Base-by-base conservation (phyloP, 2,329 filamentous ascomycete genomes). In the Xylaria sp. region DNA sequence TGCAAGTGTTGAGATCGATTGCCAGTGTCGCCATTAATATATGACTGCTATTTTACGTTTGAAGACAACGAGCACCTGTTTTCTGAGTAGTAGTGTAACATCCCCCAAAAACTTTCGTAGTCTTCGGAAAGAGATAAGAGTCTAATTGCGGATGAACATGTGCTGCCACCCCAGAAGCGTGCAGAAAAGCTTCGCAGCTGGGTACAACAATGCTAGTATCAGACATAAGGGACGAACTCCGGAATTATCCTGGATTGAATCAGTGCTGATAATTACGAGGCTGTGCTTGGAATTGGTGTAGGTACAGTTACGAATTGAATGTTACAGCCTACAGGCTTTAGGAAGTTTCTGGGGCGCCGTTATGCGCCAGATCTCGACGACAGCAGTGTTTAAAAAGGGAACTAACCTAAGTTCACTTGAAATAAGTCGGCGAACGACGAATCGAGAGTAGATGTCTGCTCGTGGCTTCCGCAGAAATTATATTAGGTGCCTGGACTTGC, bases 261-360 rank as follows among this genome's bases (percentile, higher is more conserved):
- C 63, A 0, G 4, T 74, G 12, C 70, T 25, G 23, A 25, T 70
- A 10, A 64, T 65, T 15, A 73, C 68, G 2, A 60, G 67, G 10
- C 41, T 69, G 69, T 72, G 3, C 28, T 74, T 15, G 68, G 39
- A n/a, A 52, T 74, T 7, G 63, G n/a, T n/a, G n/a, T n/a, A n/a
- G 69, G 2, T 72, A 74, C 41, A 69, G 69, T 15, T 74, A 74
- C n/a, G 72, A 70, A 57, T 57, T 48, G 62, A 66, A 74, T 8
- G 39, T 15, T 52, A 7, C 57, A 34, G 15, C 44, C 32, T 8
- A 34, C 51, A 12, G 6, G 10, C 23, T 4, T 28, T 25, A 37
- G 58, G 8, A 50, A 50, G 32, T 15, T 3, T 20, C 52, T 41
- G 34, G 8, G 37, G 13, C 20, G 20, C 34, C 23, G 32, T 10